phyloP scores from a whole-genome alignment of 148 eudicot genomes.

The Mesembryanthemum crystallinum region DNA sequence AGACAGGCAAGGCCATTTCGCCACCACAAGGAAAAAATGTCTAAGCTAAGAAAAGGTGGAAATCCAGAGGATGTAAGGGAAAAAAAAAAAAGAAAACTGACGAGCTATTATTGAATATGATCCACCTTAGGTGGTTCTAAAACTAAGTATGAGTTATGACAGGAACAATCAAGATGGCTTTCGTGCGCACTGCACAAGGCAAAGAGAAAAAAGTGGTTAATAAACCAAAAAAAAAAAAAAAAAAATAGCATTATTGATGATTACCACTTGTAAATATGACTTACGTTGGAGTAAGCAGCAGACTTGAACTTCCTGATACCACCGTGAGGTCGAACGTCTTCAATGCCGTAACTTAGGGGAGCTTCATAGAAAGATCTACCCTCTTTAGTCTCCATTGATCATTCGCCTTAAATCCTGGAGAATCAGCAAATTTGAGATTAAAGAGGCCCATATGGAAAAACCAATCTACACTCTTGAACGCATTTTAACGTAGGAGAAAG shows the following conservation, averaged over 20 bases:
- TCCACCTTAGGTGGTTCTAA: constrained; percentile 9
- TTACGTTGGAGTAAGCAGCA: constrained; percentile 91
- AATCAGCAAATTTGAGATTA: background rate
- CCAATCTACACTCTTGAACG: background rate
- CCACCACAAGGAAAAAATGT: constrained; percentile 16
- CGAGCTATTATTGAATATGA: constrained; percentile 1
- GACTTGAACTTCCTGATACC: constrained; percentile 89
- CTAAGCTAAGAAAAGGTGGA: background rate
- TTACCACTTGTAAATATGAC: constrained; percentile 12
- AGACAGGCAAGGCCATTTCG: constrained; percentile 46
- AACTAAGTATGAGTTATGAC: background rate
- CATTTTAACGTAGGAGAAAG: no score
- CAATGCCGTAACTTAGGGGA: constrained; percentile 89
- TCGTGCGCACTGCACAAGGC: constrained; percentile 55
- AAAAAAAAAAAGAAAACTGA: background rate
- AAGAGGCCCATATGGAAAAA: background rate
- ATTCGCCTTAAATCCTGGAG: constrained; percentile 32
- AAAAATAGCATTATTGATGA: background rate
- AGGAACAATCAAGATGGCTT: constrained; percentile 57
- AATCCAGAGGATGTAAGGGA: background rate
- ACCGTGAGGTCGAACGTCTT: constrained; percentile 86
- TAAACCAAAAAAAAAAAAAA: background rate
- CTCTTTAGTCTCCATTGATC: constrained; percentile 75
- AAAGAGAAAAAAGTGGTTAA: background rate
- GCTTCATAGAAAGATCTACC: constrained; percentile 78